These are phyloP conservation scores for Linnemannia zychae DNA, from an alignment of 192 early-diverging fungal genomes.

Conservation along the genomic window DNA sequence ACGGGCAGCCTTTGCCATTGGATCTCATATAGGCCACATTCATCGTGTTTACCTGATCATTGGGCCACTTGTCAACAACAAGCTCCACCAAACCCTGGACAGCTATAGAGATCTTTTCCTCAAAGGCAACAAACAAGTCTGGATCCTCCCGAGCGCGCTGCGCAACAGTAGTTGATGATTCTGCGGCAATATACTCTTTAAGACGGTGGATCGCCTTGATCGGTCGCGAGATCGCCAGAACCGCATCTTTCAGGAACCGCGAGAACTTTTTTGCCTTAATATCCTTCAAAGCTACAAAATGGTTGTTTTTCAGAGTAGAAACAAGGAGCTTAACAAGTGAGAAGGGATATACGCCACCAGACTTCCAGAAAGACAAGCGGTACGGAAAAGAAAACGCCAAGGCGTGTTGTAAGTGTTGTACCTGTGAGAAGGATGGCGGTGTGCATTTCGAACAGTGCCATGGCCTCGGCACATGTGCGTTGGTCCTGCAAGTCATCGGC, in stretches of 20 bases:
- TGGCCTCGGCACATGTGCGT: conserved; percentile 8
- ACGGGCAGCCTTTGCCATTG: too few species aligned
- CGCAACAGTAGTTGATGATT: conserved; percentile 9
- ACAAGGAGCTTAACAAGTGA: not conserved
- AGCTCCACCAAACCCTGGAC: conserved; percentile 17
- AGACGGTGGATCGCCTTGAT: conserved; percentile 41
- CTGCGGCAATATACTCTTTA: conserved; percentile 32
- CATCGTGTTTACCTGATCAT: conserved; percentile 25
- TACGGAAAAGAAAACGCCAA: too few species aligned
- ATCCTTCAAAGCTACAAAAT: conserved; percentile 26
- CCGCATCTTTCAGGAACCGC: conserved; percentile 38
- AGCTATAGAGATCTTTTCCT: conserved; percentile 27
- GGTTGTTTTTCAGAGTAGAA: not conserved
- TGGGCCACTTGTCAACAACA: conserved; percentile 22
- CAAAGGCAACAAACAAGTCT: conserved; percentile 13
- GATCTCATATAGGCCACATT: too few species aligned
- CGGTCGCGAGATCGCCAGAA: conserved; percentile 29
- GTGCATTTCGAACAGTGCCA: conserved; percentile 40
- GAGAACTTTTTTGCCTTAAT: conserved; percentile 42
- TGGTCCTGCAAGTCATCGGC: conserved; percentile 31
- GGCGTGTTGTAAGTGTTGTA: not conserved
- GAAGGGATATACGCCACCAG: not conserved
- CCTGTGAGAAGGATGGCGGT: conserved; percentile 22
- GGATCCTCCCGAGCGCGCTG: conserved; percentile 14
- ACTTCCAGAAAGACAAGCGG: not conserved